Conservation (phyloP, 257 asterid genomes). For the Jacaranda mimosifolia region DNA sequence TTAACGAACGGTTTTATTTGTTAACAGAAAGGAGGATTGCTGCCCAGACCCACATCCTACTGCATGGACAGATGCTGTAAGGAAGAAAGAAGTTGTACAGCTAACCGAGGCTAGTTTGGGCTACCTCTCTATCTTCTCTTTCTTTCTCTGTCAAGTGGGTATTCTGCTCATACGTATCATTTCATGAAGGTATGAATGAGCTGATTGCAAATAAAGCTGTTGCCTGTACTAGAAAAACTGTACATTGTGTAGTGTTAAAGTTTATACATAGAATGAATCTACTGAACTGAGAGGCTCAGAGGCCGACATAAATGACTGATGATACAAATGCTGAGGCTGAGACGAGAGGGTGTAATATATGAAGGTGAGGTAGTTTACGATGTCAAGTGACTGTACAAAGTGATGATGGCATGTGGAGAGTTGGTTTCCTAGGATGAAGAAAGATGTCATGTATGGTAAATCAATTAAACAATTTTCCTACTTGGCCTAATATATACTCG, state of each 20-base stretch:
- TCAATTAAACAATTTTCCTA: conserved; percentile 38
- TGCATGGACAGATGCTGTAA: conserved; percentile 43
- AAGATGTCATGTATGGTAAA: conserved; percentile 37
- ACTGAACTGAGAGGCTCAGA: conserved; percentile 43
- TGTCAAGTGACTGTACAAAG: conserved; percentile 47
- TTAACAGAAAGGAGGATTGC: conserved; percentile 69
- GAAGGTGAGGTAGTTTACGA: conserved; percentile 46
- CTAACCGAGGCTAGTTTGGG: conserved; percentile 90
- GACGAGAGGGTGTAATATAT: neutral
- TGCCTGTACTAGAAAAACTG: conserved; percentile 61
- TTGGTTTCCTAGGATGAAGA: conserved; percentile 45
- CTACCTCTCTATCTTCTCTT: conserved; percentile 56
- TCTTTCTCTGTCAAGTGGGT: conserved; percentile 39
- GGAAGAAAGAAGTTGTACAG: conserved; percentile 73
- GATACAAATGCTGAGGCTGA: conserved; percentile 39
- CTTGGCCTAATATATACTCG: conserved; percentile 41
- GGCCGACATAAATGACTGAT: conserved; percentile 33
- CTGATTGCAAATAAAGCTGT: conserved; percentile 55
- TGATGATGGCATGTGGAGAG: conserved; percentile 47
- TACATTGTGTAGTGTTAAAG: conserved; percentile 59
- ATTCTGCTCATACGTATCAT: conserved; percentile 12
- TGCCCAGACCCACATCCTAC: conserved; percentile 41
- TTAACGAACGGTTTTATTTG: neutral
- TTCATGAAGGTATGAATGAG: conserved; percentile 32
- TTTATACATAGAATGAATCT: conserved; percentile 46